Evolutionary conservation across 2,329 filamentous ascomycete genomes (phyloP).

Genomic region (Ramularia endophylla): DNA sequence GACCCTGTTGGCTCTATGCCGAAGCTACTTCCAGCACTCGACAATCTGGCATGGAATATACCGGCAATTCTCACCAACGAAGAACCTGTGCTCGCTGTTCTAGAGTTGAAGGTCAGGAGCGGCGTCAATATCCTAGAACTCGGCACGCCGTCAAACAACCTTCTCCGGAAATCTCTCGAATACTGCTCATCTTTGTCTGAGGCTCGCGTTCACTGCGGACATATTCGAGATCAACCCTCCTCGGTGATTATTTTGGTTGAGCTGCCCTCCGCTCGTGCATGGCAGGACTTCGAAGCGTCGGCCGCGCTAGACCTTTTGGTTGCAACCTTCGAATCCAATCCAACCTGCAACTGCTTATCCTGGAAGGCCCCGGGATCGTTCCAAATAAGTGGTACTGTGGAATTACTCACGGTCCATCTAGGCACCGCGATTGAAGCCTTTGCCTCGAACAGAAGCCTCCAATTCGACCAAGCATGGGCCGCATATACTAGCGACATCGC

Average conservation of each 20-base stretch:
- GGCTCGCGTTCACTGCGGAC: conserved; percentile 3
- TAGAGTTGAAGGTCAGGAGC: conserved; percentile 3
- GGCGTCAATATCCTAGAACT: conserved; percentile 2
- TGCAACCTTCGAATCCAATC: too few species aligned
- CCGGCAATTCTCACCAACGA: conserved; percentile 2
- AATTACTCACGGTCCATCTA: too few species aligned
- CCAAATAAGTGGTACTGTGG: too few species aligned
- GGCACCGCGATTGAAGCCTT: too few species aligned
- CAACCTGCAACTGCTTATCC: too few species aligned
- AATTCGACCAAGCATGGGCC: too few species aligned
- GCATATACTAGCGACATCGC: too few species aligned
- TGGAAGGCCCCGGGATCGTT: too few species aligned
- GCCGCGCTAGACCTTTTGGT: too few species aligned
- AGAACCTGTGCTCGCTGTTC: conserved; percentile 1
- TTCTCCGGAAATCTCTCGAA: conserved; percentile 2
- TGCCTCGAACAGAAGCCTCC: too few species aligned
- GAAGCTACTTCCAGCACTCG: conserved; percentile 2
- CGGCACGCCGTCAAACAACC: conserved; percentile 1
- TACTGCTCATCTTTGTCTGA: conserved; percentile 3
- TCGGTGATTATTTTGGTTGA: neutral
- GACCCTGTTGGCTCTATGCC: neutral
- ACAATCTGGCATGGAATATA: conserved; percentile 2
- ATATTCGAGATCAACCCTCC: neutral
- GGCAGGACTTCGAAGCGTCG: too few species aligned
- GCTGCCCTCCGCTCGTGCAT: too few species aligned